These are phyloP conservation scores for Selaginella moellendorffii DNA, from an alignment of 75 land plant genomes.

Conservation along the genomic window DNA sequence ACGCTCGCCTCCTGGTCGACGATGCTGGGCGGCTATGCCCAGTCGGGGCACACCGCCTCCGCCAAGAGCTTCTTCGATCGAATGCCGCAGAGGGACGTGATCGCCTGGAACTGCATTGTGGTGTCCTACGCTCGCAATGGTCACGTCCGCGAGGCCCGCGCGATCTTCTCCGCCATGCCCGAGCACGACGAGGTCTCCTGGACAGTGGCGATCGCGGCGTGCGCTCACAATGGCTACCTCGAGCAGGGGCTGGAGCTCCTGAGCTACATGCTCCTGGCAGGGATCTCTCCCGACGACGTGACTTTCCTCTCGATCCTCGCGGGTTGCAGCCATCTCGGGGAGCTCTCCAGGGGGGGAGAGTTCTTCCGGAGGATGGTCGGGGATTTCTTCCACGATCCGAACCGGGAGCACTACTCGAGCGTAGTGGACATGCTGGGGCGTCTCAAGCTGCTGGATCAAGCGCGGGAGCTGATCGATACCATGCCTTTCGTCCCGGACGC, in stretches of 20 bases:
- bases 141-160: too few relatives aligned
- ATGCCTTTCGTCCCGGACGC: too few relatives aligned
- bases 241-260: constrained; percentile 10
- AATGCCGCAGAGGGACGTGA: too few relatives aligned
- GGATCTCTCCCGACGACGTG: constrained; percentile 14
- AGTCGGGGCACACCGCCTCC: too few relatives aligned
- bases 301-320: constrained; percentile 18
- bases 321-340: constrained; percentile 20
- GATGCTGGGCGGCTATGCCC: too few relatives aligned
- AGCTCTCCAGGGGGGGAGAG: constrained; percentile 11
- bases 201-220: constrained; percentile 18
- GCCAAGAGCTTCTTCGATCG: too few relatives aligned
- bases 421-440: constrained; percentile 20
- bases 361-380: constrained; percentile 11
- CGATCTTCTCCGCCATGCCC: neutral
- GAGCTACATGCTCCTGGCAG: constrained; percentile 2
- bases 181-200: constrained; percentile 14
- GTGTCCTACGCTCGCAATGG: too few relatives aligned
- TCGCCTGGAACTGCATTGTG: too few relatives aligned
- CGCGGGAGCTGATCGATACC: too few relatives aligned
- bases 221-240: constrained; percentile 18
- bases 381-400: constrained; percentile 10
- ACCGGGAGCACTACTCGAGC: constrained; percentile 18
- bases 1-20: too few relatives aligned
- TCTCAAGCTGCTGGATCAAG: too few relatives aligned